A percentile compares a stretch with the other conserved stretches of the same genome.
Conservation (phyloP, 1,284 basidiomycete genomes). For the Ceratobasidium sp. region DNA sequence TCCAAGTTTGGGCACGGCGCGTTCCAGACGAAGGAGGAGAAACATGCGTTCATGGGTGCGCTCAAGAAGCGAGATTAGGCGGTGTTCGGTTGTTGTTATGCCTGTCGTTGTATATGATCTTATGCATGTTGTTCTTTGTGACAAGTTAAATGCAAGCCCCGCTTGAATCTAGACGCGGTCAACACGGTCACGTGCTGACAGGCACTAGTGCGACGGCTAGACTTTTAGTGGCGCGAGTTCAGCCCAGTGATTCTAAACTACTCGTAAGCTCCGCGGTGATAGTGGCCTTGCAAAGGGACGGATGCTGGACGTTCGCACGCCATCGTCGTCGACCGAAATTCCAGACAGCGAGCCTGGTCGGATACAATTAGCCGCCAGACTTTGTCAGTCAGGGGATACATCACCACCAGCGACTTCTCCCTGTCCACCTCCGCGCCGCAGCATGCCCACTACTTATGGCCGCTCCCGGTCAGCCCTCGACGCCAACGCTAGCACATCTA, state of each 20-base stretch:
- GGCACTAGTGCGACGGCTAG: slow-evolving; percentile 7
- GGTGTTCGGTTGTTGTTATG: slow-evolving; percentile 44
- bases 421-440: slow-evolving; percentile 42
- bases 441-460: slow-evolving; percentile 37
- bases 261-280: not conserved
- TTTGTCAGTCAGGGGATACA: slow-evolving; percentile 39
- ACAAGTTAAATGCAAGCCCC: slow-evolving; percentile 24
- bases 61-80: slow-evolving; percentile 80
- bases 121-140: slow-evolving; percentile 25
- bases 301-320: slow-evolving; percentile 19
- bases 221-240: slow-evolving; percentile 6
- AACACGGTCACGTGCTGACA: slow-evolving; percentile 27
- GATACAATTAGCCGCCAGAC: slow-evolving; percentile 21
- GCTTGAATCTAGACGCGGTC: slow-evolving; percentile 12
- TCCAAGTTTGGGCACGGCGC: slow-evolving; percentile 96
- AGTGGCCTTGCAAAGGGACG: slow-evolving; percentile 4
- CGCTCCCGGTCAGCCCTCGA: slow-evolving; percentile 33
- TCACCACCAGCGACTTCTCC: slow-evolving; percentile 33
- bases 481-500: not conserved
- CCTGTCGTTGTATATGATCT: slow-evolving; percentile 48
- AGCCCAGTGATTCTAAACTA: slow-evolving; percentile 5
- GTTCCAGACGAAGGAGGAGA: slow-evolving; percentile 97
- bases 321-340: slow-evolving; percentile 20
- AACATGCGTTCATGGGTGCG: slow-evolving; percentile 92
- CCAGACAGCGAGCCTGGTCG: slow-evolving; percentile 21